A percentile compares a stretch with the other conserved stretches of the same genome.
Conservation (phyloP, 148 eudicot genomes). For the Silene latifolia region DNA sequence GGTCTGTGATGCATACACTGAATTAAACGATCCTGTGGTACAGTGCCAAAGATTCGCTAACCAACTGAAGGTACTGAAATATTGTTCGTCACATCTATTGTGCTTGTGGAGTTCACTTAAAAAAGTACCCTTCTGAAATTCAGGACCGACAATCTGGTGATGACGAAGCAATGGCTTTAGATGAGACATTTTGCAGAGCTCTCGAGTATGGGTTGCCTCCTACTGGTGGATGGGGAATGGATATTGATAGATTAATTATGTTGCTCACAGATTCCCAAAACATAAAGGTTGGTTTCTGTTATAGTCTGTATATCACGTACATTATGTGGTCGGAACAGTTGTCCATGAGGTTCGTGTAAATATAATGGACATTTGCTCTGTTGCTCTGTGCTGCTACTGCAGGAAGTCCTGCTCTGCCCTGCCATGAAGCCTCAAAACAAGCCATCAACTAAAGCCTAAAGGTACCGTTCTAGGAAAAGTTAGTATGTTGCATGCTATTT, state of each 20-base stretch:
- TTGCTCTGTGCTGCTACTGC: constrained; percentile 18
- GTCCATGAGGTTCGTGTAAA: no score
- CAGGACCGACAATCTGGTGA: constrained; percentile 96
- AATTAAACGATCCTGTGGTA: constrained; percentile 88
- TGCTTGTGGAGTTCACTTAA: constrained; percentile 2
- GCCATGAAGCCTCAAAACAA: constrained; percentile 97
- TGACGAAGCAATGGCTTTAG: constrained; percentile 97
- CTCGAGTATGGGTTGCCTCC: constrained; percentile 94
- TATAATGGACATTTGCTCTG: no score
- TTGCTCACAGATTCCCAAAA: constrained; percentile 85
- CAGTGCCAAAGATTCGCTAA: constrained; percentile 93
- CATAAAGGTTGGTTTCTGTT: constrained; percentile 55
- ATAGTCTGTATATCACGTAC: no score
- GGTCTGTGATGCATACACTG: constrained; percentile 95
- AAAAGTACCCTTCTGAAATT: background rate
- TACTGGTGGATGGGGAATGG: constrained; percentile 94
- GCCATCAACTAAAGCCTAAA: constrained; percentile 38
- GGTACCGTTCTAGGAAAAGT: no score
- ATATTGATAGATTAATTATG: constrained; percentile 84
- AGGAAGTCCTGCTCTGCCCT: constrained; percentile 93
- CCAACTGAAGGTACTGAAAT: constrained; percentile 71
- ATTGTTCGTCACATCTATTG: background rate
- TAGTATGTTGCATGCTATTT: no score
- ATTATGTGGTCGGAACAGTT: no score
- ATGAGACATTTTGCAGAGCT: constrained; percentile 85